Evolutionary conservation across 192 early-diverging fungal species (phyloP).

Genomic region (Gigaspora rosea): DNA sequence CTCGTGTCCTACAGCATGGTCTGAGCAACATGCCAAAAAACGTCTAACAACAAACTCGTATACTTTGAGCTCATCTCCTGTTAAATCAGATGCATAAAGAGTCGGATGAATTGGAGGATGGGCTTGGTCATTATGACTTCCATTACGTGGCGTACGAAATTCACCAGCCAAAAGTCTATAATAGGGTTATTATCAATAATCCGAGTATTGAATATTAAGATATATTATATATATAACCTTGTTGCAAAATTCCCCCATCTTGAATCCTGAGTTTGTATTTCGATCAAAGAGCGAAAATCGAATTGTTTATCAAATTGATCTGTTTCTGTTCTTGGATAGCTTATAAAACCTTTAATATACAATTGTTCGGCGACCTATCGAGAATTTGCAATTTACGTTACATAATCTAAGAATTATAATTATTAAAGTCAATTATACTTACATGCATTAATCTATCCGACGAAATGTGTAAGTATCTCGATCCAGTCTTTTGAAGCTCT

Average conservation of each 20-base stretch:
- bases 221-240: slow-evolving; percentile 33
- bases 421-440: slow-evolving; percentile 16
- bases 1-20: slow-evolving; percentile 84
- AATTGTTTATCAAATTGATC: slow-evolving; percentile 83
- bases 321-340: slow-evolving; percentile 97
- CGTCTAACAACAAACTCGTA: slow-evolving; percentile 88
- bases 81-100: slow-evolving; percentile 51
- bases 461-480: slow-evolving; percentile 67
- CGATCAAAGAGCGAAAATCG: slow-evolving; percentile 64
- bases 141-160: slow-evolving; percentile 75
- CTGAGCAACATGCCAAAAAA: slow-evolving; percentile 91
- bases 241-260: slow-evolving; percentile 48
- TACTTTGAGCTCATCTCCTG: slow-evolving; percentile 54
- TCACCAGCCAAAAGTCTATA: slow-evolving; percentile 62
- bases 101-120: slow-evolving; percentile 98
- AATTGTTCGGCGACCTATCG: slow-evolving; percentile 80
- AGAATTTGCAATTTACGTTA: no score
- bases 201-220: no score
- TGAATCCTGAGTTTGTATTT: slow-evolving; percentile 54
- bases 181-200: no score
- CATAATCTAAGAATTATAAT: neutral
- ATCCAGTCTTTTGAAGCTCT: slow-evolving; percentile 86
- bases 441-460: slow-evolving; percentile 81
- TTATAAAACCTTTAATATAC: slow-evolving; percentile 87
- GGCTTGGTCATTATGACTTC: slow-evolving; percentile 90